Evolutionary conservation across 176 grass and related monocot species (phyloP).

Genomic region (Juncus inflexus): DNA sequence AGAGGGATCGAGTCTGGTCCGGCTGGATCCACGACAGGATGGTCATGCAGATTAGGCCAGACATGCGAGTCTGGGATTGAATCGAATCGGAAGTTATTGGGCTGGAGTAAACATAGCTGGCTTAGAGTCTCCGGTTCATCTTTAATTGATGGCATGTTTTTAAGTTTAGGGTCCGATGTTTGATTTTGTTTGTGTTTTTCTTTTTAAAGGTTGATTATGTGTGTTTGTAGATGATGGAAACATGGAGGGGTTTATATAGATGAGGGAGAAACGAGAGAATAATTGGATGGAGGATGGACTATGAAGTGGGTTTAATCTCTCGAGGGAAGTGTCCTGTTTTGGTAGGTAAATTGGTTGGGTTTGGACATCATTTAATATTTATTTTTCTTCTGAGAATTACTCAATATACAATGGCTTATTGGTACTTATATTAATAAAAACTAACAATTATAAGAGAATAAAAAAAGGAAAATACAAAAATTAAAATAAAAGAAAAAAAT

Average conservation of each 20-base stretch:
- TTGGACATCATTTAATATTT: constrained; percentile 7
- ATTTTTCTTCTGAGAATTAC: too few relatives aligned
- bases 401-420: too few relatives aligned
- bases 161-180: constrained; percentile 21
- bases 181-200: constrained; percentile 4
- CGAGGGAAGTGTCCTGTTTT: constrained; percentile 9
- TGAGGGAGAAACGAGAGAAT: constrained; percentile 10
- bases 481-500: too few relatives aligned
- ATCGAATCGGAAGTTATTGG: constrained; percentile 33
- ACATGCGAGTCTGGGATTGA: constrained; percentile 82
- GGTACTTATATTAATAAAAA: too few relatives aligned
- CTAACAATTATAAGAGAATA: too few relatives aligned
- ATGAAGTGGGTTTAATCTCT: constrained; percentile 7
- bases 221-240: constrained; percentile 17
- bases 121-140: constrained; percentile 44
- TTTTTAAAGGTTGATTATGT: constrained; percentile 23
- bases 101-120: constrained; percentile 33
- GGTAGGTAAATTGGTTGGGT: constrained; percentile 22
- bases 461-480: too few relatives aligned
- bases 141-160: constrained; percentile 37
- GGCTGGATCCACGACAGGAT: constrained; percentile 40
- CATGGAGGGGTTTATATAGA: constrained; percentile 35
- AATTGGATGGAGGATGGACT: constrained; percentile 23
- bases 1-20: constrained; percentile 52
- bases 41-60: constrained; percentile 62